phyloP scores from a whole-genome alignment of 2,329 filamentous ascomycete genomes.

The Trichoderma endophyticum region DNA sequence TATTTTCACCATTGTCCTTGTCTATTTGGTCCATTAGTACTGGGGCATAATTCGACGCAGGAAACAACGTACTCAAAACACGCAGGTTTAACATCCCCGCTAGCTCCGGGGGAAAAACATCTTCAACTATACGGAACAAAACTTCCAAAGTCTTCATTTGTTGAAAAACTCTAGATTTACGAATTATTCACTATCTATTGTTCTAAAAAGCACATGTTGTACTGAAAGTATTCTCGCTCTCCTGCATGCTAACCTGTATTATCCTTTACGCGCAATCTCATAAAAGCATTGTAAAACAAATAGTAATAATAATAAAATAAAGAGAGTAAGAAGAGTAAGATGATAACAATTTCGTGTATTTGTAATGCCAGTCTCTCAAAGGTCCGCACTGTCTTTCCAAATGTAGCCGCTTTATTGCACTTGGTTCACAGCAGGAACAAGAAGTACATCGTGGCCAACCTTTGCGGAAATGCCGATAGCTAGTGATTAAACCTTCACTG shows the following conservation, averaged over 20 bases:
- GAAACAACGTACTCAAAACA: background rate
- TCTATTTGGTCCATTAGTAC: background rate
- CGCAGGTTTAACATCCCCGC: background rate
- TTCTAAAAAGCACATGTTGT: background rate
- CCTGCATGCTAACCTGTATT: background rate
- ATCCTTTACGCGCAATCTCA: background rate
- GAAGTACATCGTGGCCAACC: background rate
- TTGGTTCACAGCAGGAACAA: background rate
- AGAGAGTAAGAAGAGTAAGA: background rate
- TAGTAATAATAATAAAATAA: background rate
- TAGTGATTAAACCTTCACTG: background rate
- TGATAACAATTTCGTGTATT: background rate
- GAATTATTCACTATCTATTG: background rate
- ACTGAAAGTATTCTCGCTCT: background rate
- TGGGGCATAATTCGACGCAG: rapidly evolving
- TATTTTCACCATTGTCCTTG: background rate
- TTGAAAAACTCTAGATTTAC: background rate
- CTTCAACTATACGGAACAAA: background rate
- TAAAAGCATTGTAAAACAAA: background rate
- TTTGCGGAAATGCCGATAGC: background rate
- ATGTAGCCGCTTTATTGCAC: background rate
- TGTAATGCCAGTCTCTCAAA: background rate
- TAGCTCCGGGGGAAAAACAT: background rate
- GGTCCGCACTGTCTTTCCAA: too few species aligned
- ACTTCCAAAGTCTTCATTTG: background rate